Percentiles rank a stretch among this genome's conserved stretches.
These are phyloP conservation scores for Rutstroemia sp. DNA, from an alignment of 2,329 filamentous ascomycete species.

Conservation along the genomic window DNA sequence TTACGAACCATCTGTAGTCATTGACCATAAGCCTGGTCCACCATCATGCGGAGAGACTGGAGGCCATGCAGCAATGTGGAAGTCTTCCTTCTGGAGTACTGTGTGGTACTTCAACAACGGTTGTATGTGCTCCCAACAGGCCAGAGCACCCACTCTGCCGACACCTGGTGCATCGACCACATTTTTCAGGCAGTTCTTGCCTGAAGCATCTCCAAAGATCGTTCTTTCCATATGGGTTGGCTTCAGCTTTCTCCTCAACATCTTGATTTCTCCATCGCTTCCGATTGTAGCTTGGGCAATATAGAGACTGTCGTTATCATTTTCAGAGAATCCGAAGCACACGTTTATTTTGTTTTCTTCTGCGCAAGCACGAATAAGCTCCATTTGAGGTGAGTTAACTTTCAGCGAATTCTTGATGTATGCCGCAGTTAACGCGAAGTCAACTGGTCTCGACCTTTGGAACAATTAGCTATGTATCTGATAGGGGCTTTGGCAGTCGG, in stretches of 20 bases:
- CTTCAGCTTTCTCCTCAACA: conserved; percentile 39
- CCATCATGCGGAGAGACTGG: conserved; percentile 44
- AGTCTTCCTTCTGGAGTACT: conserved; percentile 40
- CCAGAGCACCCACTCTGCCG: conserved; percentile 43
- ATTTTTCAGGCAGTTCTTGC: conserved; percentile 43
- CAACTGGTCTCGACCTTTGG: not conserved
- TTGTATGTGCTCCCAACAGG: conserved; percentile 45
- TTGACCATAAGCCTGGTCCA: conserved; percentile 15
- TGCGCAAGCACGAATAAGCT: conserved; percentile 36
- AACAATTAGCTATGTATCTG: not conserved
- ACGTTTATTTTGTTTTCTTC: conserved; percentile 38
- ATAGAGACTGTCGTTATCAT: conserved; percentile 37
- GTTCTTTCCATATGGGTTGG: conserved; percentile 38
- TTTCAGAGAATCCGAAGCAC: conserved; percentile 40
- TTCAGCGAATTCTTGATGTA: conserved; percentile 27
- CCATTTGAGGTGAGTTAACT: conserved; percentile 36
- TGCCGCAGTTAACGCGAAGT: not conserved
- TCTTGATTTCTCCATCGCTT: conserved; percentile 33
- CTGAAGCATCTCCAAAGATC: conserved; percentile 46
- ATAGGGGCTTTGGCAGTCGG: not conserved
- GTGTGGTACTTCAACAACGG: conserved; percentile 45
- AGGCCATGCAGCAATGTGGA: conserved; percentile 49
- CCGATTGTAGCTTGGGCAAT: conserved; percentile 44
- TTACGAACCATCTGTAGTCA: conserved; percentile 22
- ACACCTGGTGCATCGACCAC: conserved; percentile 41